These are phyloP conservation scores for Penicillium ucsense DNA, from an alignment of 495 filamentous ascomycete species.

Conservation along the genomic window DNA sequence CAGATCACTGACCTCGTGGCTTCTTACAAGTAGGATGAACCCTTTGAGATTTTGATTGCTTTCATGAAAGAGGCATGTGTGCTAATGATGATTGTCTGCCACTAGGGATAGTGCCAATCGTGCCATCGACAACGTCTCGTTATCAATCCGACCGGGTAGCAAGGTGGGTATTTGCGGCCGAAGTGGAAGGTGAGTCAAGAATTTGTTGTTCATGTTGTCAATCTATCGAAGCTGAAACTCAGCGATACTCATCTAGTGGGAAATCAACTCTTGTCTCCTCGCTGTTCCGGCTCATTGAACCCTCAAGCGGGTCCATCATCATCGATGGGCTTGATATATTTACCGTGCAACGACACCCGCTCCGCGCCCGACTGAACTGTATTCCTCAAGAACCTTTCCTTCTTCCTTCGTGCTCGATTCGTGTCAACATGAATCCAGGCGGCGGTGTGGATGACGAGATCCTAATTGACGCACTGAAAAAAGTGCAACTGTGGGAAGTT, in stretches of 20 bases:
- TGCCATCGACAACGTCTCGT: slow-evolving; percentile 13
- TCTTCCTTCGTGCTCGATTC: slow-evolving; percentile 1
- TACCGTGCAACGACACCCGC: slow-evolving; percentile 18
- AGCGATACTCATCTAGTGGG: slow-evolving; percentile 16
- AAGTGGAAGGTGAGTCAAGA: slow-evolving; percentile 1
- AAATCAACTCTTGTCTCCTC: slow-evolving; percentile 29
- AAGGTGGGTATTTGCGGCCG: slow-evolving; percentile 18
- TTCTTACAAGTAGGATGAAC: background rate
- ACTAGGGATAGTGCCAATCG: background rate
- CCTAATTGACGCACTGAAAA: background rate
- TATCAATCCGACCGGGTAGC: slow-evolving; percentile 15
- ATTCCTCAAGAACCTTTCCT: slow-evolving; percentile 39
- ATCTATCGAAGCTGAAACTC: background rate
- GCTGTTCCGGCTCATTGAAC: slow-evolving; percentile 16
- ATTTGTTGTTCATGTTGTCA: too few species aligned
- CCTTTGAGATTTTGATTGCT: background rate
- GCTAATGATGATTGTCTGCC: background rate
- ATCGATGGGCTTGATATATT: slow-evolving; percentile 29
- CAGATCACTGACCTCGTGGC: background rate
- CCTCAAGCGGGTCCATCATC: slow-evolving; percentile 11
- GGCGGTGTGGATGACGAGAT: background rate
- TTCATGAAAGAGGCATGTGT: background rate
- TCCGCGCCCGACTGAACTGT: slow-evolving; percentile 21
- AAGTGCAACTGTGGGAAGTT: slow-evolving; percentile 12
- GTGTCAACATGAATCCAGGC: slow-evolving; percentile 5